A percentile compares a stretch with the other conserved stretches of the same genome.
Conservation (phyloP, 108 stramenopile genomes). For the Fistulifera pelliculosa region DNA sequence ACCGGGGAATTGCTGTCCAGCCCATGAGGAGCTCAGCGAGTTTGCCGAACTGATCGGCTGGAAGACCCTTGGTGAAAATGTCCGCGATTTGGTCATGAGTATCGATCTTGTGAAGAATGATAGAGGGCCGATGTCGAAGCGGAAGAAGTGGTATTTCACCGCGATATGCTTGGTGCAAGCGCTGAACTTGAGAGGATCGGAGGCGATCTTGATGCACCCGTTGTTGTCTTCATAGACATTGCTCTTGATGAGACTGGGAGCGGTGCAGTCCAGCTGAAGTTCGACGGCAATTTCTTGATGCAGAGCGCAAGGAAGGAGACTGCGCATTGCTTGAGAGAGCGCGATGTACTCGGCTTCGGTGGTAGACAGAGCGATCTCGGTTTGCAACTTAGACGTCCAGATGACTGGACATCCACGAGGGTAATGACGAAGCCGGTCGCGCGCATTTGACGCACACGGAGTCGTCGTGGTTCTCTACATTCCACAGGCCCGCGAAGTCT, state of each 20-base stretch:
- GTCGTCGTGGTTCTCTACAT: slow-evolving; percentile 12
- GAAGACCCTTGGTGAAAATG: slow-evolving; percentile 26
- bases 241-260: too few relatives aligned
- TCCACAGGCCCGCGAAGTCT: slow-evolving; percentile 26
- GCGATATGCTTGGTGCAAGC: not conserved
- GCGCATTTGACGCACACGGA: slow-evolving; percentile 20
- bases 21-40: slow-evolving; percentile 4
- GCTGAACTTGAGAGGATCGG: not conserved
- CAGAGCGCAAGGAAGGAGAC: slow-evolving; percentile 13
- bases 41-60: not conserved
- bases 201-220: slow-evolving; percentile 8
- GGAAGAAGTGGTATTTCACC: slow-evolving; percentile 3
- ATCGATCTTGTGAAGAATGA: slow-evolving; percentile 10
- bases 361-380: slow-evolving; percentile 26
- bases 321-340: slow-evolving; percentile 23
- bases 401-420: slow-evolving; percentile 17
- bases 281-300: too few relatives aligned
- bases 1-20: too few relatives aligned
- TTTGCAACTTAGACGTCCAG: slow-evolving; percentile 35
- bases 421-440: slow-evolving; percentile 28
- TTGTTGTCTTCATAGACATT: slow-evolving; percentile 30
- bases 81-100: slow-evolving; percentile 23
- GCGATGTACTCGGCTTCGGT: slow-evolving; percentile 46
- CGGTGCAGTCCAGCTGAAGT: too few relatives aligned
- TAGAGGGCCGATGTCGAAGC: too few relatives aligned